Evolutionary conservation across 495 filamentous ascomycete species (phyloP).

Genomic region (Aspergillus incahuasiensis): DNA sequence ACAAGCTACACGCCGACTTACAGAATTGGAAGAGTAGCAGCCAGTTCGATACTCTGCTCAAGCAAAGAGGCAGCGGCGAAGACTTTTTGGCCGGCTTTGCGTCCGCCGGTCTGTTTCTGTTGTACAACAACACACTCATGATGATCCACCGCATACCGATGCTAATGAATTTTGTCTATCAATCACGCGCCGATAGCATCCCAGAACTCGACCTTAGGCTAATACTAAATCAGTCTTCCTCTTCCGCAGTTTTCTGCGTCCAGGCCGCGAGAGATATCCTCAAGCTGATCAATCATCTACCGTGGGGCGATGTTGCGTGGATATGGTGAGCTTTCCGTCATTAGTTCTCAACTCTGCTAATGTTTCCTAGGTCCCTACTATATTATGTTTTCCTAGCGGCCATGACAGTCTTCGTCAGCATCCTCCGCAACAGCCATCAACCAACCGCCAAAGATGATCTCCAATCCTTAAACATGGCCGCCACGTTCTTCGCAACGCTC

Average conservation of each 20-base stretch:
- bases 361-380: slow-evolving; percentile 67
- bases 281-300: slow-evolving; percentile 84
- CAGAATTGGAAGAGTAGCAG: slow-evolving; percentile 87
- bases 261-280: slow-evolving; percentile 87
- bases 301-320: slow-evolving; percentile 86
- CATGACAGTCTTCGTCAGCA: slow-evolving; percentile 89
- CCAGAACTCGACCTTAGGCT: slow-evolving; percentile 1
- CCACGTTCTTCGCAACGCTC: slow-evolving; percentile 78
- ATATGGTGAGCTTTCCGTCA: slow-evolving; percentile 64
- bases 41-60: slow-evolving; percentile 68
- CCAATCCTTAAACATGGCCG: slow-evolving; percentile 77
- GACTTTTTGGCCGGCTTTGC: slow-evolving; percentile 85
- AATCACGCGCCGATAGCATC: slow-evolving; percentile 6
- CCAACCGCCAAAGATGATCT: slow-evolving; percentile 77
- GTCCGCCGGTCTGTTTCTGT: slow-evolving; percentile 80
- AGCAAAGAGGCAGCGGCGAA: slow-evolving; percentile 74
- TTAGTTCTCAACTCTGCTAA: slow-evolving; percentile 4
- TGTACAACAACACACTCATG: slow-evolving; percentile 92
- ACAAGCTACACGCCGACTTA: slow-evolving; percentile 80
- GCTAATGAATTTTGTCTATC: slow-evolving; percentile 63
- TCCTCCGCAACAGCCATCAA: slow-evolving; percentile 83
- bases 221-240: slow-evolving; percentile 75
- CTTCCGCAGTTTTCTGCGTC: slow-evolving; percentile 76
- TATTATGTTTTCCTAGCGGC: slow-evolving; percentile 93
- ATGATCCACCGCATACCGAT: slow-evolving; percentile 96